Base-by-base conservation (phyloP, 1,139 yeast species). In the Saccharomyces hybrid region DNA sequence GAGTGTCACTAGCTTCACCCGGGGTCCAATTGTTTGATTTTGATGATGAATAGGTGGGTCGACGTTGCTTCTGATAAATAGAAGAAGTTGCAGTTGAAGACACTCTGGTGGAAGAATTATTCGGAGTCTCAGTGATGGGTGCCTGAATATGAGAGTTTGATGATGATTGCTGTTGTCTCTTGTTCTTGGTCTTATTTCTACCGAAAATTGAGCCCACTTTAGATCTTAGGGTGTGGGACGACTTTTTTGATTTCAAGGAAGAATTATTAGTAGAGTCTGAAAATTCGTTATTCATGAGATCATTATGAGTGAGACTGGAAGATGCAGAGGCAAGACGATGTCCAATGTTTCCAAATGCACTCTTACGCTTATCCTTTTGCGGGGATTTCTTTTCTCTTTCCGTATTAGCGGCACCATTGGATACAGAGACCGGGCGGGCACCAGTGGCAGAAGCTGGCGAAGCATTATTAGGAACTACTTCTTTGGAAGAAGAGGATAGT, bases 141-240 rank as follows among this genome's bases (percentile, higher is more conserved):
- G 60, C 65, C 7, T 61, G 49, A 8, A 61, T 61, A 13, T 60
- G 27, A 16, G 48, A 19, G 14, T 28, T 48, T 16, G 32, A 47
- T 11, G 47, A 25, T 26, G 42, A 38, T 5, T 51, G 48, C 2
- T 31, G 48, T 26, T 51, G 48, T 54, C 61, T 64, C 52, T 61
- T 66, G 27, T 57, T 58, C 46, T 59, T 65, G 47, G 58, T 77
- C 63, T 81, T 79, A 64, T 81, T 83, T 60, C 87, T 80, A 48
- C 86, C 84, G 69, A 90, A 86, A 57, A 90, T 83, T 0, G 97
- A 88, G 16, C 97, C 97, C 46, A 90, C 90, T 67, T 77, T 83
- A 5, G 95, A 86, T 67, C 84, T 82, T 64, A 90, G 73, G 58
- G 79, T 82, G 47, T 66, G 65, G 9, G 66, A 53, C 1, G 69